Conservation (phyloP, 2,329 filamentous ascomycete species). For the Monilinia vaccinii-corymbosi region DNA sequence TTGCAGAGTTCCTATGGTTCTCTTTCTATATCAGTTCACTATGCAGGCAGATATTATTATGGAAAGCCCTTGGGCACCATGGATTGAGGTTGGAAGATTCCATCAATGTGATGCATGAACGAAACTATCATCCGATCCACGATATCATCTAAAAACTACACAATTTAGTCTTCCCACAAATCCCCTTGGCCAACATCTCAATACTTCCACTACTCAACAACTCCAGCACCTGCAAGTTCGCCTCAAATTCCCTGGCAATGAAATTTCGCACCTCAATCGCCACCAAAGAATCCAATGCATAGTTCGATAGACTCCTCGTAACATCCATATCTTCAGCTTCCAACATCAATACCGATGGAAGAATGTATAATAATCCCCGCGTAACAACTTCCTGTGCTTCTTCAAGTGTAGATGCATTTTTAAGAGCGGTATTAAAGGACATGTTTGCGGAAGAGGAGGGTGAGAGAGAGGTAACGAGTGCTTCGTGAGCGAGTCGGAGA, state of each 20-base stretch:
- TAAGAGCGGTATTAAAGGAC: constrained; percentile 38
- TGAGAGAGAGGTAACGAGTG: constrained; percentile 20
- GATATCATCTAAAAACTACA: constrained; percentile 14
- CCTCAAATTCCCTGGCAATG: constrained; percentile 35
- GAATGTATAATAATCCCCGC: constrained; percentile 38
- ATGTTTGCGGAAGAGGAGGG: constrained; percentile 24
- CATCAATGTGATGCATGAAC: background rate
- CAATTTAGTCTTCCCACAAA: constrained; percentile 36
- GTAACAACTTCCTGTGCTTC: constrained; percentile 39
- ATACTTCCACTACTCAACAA: constrained; percentile 43
- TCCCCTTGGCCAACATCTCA: constrained; percentile 38
- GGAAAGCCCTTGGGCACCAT: background rate
- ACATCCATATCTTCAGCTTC: constrained; percentile 41
- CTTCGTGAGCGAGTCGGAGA: constrained; percentile 32
- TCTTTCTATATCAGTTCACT: no score
- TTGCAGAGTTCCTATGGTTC: no score
- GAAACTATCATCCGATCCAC: background rate
- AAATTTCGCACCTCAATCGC: constrained; percentile 29
- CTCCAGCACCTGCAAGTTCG: constrained; percentile 43
- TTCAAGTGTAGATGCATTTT: constrained; percentile 34
- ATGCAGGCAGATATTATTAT: background rate
- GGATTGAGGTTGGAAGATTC: background rate
- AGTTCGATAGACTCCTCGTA: constrained; percentile 36
- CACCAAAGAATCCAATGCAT: constrained; percentile 30
- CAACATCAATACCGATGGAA: constrained; percentile 41